Evolutionary conservation across 768 basidiomycete species (phyloP).

Genomic region (Xerocomellus amylosporus): DNA sequence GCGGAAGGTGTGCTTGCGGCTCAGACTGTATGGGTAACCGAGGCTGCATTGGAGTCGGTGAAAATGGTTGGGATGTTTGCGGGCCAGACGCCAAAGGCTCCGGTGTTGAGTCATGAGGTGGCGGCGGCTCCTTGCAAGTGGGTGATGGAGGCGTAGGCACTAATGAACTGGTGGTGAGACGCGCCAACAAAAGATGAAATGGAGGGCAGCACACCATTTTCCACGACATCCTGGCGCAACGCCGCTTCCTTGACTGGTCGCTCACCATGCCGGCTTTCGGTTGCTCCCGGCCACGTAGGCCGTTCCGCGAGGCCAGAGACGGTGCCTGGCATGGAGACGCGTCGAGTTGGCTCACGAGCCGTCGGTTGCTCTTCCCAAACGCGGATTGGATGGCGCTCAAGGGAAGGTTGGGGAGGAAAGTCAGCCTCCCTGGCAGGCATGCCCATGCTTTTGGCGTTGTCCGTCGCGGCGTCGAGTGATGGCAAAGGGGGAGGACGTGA

Average conservation of each 20-base stretch:
- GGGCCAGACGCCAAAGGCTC: background rate
- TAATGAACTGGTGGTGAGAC: slow-evolving; percentile 10
- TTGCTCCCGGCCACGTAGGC: background rate
- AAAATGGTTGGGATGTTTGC: background rate
- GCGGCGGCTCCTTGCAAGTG: background rate
- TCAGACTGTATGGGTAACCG: background rate
- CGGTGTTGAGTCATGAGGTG: background rate
- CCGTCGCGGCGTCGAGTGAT: background rate
- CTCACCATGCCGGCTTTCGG: background rate
- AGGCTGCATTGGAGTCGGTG: background rate
- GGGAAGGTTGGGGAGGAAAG: background rate
- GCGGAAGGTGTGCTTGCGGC: background rate
- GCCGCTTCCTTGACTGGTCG: background rate
- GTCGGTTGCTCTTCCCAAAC: slow-evolving; percentile 25
- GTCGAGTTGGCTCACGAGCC: slow-evolving; percentile 10
- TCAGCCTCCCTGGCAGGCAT: background rate
- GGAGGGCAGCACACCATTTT: slow-evolving; percentile 8
- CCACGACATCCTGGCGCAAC: background rate
- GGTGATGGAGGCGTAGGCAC: background rate
- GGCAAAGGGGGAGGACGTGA: slow-evolving; percentile 5
- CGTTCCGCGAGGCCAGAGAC: background rate
- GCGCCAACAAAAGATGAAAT: background rate
- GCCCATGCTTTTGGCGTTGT: background rate
- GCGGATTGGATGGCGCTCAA: slow-evolving; percentile 25
- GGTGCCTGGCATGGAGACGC: slow-evolving; percentile 2